Conservation (phyloP, 768 basidiomycete genomes). For the Bullera alba region DNA sequence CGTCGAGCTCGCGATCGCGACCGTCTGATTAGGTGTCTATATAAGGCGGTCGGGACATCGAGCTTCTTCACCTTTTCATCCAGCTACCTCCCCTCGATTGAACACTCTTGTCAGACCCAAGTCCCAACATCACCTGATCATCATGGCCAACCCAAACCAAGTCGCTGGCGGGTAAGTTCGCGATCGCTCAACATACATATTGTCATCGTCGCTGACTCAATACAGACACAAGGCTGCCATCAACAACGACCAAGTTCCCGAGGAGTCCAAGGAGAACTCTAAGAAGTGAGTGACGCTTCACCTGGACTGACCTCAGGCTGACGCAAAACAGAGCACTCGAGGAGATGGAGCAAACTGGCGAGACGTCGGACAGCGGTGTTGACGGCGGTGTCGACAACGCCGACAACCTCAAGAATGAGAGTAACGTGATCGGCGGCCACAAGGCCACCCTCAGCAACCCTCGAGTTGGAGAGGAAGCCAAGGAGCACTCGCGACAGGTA, state of each 20-base stretch:
- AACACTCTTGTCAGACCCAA: no score
- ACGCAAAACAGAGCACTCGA: slow-evolving; percentile 8
- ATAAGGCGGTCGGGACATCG: no score
- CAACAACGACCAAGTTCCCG: slow-evolving; percentile 24
- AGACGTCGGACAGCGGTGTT: slow-evolving; percentile 5
- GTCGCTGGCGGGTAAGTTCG: slow-evolving; percentile 14
- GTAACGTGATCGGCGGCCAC: slow-evolving; percentile 47
- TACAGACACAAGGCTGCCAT: slow-evolving; percentile 30
- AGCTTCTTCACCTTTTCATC: no score
- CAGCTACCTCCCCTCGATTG: no score
- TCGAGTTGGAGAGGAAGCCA: slow-evolving; percentile 38
- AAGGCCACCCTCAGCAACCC: slow-evolving; percentile 43
- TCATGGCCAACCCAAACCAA: slow-evolving; percentile 22
- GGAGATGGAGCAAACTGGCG: slow-evolving; percentile 11
- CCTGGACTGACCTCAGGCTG: background rate
- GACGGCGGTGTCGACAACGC: slow-evolving; percentile 5
- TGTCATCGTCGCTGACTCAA: background rate
- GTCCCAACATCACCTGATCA: background rate
- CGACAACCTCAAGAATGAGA: slow-evolving; percentile 23
- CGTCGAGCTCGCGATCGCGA: no score
- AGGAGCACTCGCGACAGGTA: slow-evolving; percentile 31
- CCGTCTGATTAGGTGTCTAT: no score
- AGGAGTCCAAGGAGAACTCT: slow-evolving; percentile 30
- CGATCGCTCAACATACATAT: background rate
- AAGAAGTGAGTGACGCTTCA: slow-evolving; percentile 15